Conservation (phyloP, 78 protist genomes). For the Dictyostelium intermedium region DNA sequence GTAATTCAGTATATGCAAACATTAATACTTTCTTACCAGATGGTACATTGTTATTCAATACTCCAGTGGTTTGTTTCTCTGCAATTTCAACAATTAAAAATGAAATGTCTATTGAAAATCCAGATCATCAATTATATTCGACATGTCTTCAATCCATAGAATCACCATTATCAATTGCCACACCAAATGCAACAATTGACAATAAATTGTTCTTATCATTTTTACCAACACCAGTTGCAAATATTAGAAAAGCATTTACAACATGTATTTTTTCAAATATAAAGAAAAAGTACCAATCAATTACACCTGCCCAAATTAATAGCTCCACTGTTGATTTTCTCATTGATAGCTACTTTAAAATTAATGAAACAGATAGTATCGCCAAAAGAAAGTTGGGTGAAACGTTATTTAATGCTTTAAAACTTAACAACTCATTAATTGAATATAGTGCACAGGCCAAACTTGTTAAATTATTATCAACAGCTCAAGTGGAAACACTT, state of each 20-base stretch:
- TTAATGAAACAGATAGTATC: background rate
- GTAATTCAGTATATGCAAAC: background rate
- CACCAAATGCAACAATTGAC: background rate
- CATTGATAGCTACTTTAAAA: background rate
- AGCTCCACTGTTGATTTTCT: background rate
- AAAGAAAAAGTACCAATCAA: background rate
- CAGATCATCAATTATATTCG: background rate
- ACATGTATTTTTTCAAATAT: background rate
- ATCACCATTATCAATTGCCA: background rate
- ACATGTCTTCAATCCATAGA: background rate
- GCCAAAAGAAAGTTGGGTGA: background rate
- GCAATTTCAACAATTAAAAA: background rate
- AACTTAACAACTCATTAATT: background rate
- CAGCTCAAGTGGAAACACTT: background rate
- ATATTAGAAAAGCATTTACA: background rate
- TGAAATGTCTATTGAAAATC: background rate
- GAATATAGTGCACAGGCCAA: background rate
- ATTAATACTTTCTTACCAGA: background rate
- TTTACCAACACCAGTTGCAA: background rate
- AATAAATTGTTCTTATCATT: background rate
- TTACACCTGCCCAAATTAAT: background rate
- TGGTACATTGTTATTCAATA: constrained; percentile 5
- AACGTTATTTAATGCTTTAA: background rate
- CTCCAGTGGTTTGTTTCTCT: background rate
- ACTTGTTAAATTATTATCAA: background rate